Base-by-base conservation (phyloP, 1,284 basidiomycete genomes). In the Leccinum variabile region DNA sequence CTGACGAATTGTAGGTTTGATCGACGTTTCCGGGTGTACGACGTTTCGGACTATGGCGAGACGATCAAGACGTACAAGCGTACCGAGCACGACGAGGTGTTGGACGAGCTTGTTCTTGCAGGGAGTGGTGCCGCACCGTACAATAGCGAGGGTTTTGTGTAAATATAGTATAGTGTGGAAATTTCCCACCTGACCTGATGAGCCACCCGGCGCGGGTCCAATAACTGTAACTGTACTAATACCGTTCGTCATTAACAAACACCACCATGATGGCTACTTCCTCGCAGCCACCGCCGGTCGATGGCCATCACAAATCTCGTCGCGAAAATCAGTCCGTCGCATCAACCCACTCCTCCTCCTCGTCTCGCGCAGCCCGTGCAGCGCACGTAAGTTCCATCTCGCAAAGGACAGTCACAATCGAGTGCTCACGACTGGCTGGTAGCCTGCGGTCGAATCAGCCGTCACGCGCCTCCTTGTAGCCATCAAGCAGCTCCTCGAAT, bases 401-500 rank as follows among this genome's bases (percentile, higher is more conserved):
- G 28, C 41, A 14, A 54, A 11, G 18, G 11, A 13, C 37, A 14
- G 14, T 13, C 22, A 22, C 8, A 22, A 22, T 55, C 28, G 1
- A 18, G 16, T 25, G 16, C 22, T 55, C 54, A 55, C 35, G 11
- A 22, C 5, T 37, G 2, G 25, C 14, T 46, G 11, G 5, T 6
- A 89, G 85, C 89, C 88, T 59, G 86, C 86, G 9, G 92, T 95
- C 67, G 96, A 98, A 76, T 92, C 94, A 52, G 90, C 93, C 44
- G 95, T 98, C 33, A 98, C 97, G 13, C 87, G 94, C 59, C 84
- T 99, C 22, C 84, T 99, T 13, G 95, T 99, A 2, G 91, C 95
- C 22, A 98, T 98, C 66, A 98, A 98, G 75, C 88, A 94, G 72
- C 86, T 99, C 30, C 84, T 99, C 49, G 96, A 98, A 74, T 86